phyloP scores from a whole-genome alignment of 148 eudicot species.

The Fallopia convolvulus region DNA sequence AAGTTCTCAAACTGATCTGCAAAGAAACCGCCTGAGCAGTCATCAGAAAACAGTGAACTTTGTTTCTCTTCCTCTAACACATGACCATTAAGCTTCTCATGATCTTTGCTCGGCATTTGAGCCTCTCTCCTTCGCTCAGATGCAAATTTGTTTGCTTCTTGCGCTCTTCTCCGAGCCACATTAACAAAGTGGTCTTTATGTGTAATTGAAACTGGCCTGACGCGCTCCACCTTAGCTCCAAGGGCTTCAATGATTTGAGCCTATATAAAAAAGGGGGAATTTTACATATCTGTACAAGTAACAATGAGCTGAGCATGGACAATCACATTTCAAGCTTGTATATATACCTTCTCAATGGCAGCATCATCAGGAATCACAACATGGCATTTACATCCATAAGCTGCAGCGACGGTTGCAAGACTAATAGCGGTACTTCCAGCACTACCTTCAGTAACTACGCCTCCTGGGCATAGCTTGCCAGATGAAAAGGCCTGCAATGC shows the following conservation, averaged over 20 bases:
- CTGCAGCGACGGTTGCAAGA: slow-evolving; percentile 93
- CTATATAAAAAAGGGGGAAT: slow-evolving; percentile 26
- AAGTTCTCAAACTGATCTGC: slow-evolving; percentile 97
- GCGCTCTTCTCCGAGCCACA: slow-evolving; percentile 84
- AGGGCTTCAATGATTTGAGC: slow-evolving; percentile 94
- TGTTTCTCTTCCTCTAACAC: slow-evolving; percentile 20
- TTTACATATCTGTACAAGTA: neutral
- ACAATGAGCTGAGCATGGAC: neutral
- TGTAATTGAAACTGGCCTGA: slow-evolving; percentile 95
- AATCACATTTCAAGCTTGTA: neutral
- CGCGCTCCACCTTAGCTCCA: slow-evolving; percentile 92
- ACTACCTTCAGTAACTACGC: slow-evolving; percentile 95
- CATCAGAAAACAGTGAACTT: slow-evolving; percentile 31
- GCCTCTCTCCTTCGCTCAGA: slow-evolving; percentile 19
- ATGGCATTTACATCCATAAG: slow-evolving; percentile 92
- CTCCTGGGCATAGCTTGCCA: slow-evolving; percentile 68
- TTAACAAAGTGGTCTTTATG: slow-evolving; percentile 92
- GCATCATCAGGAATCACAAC: slow-evolving; percentile 97
- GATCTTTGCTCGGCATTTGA: slow-evolving; percentile 18
- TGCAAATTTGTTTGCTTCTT: slow-evolving; percentile 69
- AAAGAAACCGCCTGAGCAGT: slow-evolving; percentile 85
- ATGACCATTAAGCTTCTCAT: slow-evolving; percentile 25
- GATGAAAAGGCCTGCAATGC: slow-evolving; percentile 62
- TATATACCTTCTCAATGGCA: slow-evolving; percentile 77
- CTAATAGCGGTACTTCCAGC: slow-evolving; percentile 99